Evolutionary conservation across 495 filamentous ascomycete genomes (phyloP), one percentile per base, ranked within the genome.

Genomic region (Friedmanniomyces simplex): DNA sequence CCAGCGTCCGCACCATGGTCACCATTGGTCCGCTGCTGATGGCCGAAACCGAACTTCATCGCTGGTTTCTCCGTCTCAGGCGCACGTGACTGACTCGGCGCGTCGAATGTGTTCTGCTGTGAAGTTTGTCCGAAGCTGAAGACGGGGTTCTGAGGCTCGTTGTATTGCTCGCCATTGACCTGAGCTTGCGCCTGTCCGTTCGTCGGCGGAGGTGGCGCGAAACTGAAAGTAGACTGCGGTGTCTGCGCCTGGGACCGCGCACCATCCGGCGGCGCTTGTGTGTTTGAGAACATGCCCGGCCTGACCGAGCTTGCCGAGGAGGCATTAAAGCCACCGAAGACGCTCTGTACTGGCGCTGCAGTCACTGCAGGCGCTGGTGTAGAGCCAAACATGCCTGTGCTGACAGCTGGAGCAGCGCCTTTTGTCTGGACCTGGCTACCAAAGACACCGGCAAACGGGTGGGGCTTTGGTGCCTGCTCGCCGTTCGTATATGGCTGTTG

Each of bases 381-480:
- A 2, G 51, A 41, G 2, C 51, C 51, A 22, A 54, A 54, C 51
- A 54, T 26, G 1, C 51, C 51, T 3, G 51, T 25, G 11, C 39
- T 20, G 14, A 28, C 13, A 25, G 46, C 46, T 10, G 46, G 46
- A 24, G 49, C 26, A 32, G 26, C 26, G 2, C 49, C 49, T 4
- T 52, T 37, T 10, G 51, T 24, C 51, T 54, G 32, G 13, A 12
- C 18, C 34, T 57, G 47, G 16, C 24, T 36, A 10, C 49, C 49
- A 16, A 52, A 52, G 25, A 46, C n/a, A 6, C 37, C 39, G 32
- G 55, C 39, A 43, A 49, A 46, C 34, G 26, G 26, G 46, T 30
- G 50, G 20, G 58, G 14, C 51, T 60, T 60, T 30, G 55, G 48
- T 32, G 55, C 32, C 37, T 58, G 36, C 50, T 54, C 39, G 30